phyloP scores from a whole-genome alignment of 768 basidiomycete species.

The Calocybe indica region DNA sequence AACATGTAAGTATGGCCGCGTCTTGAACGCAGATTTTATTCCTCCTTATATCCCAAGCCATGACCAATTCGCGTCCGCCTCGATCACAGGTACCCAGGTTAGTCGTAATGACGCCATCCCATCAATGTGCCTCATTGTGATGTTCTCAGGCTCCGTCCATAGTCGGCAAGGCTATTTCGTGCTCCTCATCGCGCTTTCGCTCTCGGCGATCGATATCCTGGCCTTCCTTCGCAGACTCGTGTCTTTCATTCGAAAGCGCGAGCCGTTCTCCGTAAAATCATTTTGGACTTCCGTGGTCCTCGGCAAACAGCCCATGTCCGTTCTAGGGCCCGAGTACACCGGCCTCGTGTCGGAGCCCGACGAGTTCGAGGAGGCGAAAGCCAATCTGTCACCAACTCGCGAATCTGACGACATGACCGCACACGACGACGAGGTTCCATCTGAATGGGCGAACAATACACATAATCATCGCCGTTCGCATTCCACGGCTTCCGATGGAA shows the following conservation, averaged over 20 bases:
- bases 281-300: constrained; percentile 59
- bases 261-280: constrained; percentile 36
- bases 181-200: constrained; percentile 28
- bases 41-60: constrained; percentile 10
- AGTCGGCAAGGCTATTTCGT: constrained; percentile 52
- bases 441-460: constrained; percentile 46
- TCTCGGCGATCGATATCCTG: constrained; percentile 47
- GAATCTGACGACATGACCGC: constrained; percentile 19
- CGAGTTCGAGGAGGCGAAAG: constrained; percentile 43
- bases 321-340: constrained; percentile 45
- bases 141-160: constrained; percentile 43
- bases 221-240: constrained; percentile 44
- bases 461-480: constrained; percentile 31
- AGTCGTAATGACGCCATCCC: constrained; percentile 11
- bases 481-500: constrained; percentile 46
- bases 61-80: constrained; percentile 2
- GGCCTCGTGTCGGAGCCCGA: constrained; percentile 53
- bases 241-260: constrained; percentile 36
- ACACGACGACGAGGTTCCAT: constrained; percentile 17
- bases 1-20: constrained; percentile 53
- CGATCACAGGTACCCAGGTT: constrained; percentile 58
- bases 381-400: constrained; percentile 18
- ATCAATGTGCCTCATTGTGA: background rate
- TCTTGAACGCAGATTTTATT: constrained; percentile 4
- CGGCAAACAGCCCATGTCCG: constrained; percentile 30